Percentiles rank a stretch among this genome's conserved stretches.
Conservation (phyloP, 495 filamentous ascomycete genomes). For the Aspergillus bridgeri region DNA sequence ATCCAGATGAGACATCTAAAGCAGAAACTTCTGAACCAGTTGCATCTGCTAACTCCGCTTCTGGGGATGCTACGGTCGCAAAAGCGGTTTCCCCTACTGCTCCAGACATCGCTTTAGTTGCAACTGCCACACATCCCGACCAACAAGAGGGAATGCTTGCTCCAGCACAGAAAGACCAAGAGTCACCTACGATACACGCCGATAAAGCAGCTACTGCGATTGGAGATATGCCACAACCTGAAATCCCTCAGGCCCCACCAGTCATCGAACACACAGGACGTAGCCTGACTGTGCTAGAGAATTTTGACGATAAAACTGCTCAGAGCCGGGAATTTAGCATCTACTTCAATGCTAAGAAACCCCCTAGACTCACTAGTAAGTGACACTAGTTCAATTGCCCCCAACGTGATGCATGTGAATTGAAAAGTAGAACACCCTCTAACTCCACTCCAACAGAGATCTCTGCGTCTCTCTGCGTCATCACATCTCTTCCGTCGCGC, state of each 20-base stretch:
- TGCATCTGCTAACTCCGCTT: constrained; percentile 2
- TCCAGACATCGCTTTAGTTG: not conserved
- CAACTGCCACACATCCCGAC: constrained; percentile 1
- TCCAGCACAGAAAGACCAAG: constrained; percentile 20
- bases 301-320: constrained; percentile 52
- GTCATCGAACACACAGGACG: constrained; percentile 50
- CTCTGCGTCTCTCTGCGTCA: constrained; percentile 62
- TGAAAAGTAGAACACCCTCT: not conserved
- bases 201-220: constrained; percentile 14
- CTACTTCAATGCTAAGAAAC: constrained; percentile 52
- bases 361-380: constrained; percentile 47
- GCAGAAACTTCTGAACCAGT: constrained; percentile 1
- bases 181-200: constrained; percentile 10
- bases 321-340: constrained; percentile 49
- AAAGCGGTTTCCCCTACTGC: constrained; percentile 5
- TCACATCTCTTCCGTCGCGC: constrained; percentile 73
- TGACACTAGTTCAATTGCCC: constrained; percentile 14
- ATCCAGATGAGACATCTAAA: constrained; percentile 1
- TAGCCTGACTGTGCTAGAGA: constrained; percentile 51
- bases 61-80: constrained; percentile 4
- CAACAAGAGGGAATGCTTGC: constrained; percentile 4
- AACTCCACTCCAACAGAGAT: constrained; percentile 32
- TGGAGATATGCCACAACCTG: constrained; percentile 16
- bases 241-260: constrained; percentile 30
- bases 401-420: not conserved